Conservation (phyloP, 2,329 filamentous ascomycete genomes). For the Keithomyces neogunnii region DNA sequence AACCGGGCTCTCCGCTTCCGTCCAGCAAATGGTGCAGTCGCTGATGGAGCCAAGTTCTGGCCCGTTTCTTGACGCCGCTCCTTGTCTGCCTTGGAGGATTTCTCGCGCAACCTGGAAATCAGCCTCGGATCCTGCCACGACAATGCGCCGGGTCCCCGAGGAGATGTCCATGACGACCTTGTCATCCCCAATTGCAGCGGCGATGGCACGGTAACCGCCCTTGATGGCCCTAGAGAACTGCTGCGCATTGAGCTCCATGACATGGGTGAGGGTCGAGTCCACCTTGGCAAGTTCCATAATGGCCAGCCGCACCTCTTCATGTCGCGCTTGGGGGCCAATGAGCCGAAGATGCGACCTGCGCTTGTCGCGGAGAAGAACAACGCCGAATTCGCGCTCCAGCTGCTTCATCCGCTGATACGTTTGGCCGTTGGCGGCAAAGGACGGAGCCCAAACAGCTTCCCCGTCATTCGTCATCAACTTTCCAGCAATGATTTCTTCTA, state of each 20-base stretch:
- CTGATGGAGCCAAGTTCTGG: background rate
- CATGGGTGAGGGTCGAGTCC: background rate
- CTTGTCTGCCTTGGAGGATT: background rate
- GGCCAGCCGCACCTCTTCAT: background rate
- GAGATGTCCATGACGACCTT: slow-evolving; percentile 23
- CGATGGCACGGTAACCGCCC: slow-evolving; percentile 23
- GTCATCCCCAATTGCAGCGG: slow-evolving; percentile 15
- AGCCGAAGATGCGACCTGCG: background rate
- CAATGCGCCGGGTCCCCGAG: slow-evolving; percentile 18
- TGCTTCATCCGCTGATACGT: slow-evolving; percentile 1
- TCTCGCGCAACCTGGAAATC: slow-evolving; percentile 3
- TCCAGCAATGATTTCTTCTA: slow-evolving; percentile 26
- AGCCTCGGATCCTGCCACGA: slow-evolving; percentile 18
- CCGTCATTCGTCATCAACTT: slow-evolving; percentile 16
- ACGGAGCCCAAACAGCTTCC: slow-evolving; percentile 22
- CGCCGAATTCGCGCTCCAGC: background rate
- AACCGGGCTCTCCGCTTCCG: slow-evolving; percentile 24
- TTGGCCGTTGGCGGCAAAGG: slow-evolving; percentile 12
- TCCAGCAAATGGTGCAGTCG: slow-evolving; percentile 28
- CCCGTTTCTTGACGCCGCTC: background rate
- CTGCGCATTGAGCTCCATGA: slow-evolving; percentile 18
- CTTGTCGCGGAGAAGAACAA: background rate
- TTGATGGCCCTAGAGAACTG: slow-evolving; percentile 21
- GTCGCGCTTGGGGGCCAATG: background rate
- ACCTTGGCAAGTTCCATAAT: background rate